phyloP scores from a whole-genome alignment of 2,329 filamentous ascomycete genomes.

The Botrytis fragariae region DNA sequence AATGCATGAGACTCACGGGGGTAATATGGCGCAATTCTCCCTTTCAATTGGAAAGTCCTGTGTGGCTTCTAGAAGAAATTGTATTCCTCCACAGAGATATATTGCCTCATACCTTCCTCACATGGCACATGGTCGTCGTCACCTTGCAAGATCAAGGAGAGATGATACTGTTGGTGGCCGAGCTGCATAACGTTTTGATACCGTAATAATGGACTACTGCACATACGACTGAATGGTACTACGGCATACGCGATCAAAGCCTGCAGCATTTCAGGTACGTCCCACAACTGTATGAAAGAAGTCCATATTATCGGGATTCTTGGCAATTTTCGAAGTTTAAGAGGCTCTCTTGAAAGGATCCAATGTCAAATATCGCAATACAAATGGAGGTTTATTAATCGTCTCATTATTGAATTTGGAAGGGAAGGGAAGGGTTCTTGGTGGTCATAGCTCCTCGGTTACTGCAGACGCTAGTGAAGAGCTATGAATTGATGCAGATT shows the following conservation, averaged over 20 bases:
- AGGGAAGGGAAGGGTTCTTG: not conserved
- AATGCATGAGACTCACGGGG: slow-evolving; percentile 18
- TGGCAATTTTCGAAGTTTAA: not conserved
- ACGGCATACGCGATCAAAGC: not conserved
- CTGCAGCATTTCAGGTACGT: not conserved
- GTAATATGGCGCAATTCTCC: slow-evolving; percentile 17
- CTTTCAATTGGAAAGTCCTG: slow-evolving; percentile 5
- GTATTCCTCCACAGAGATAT: not conserved
- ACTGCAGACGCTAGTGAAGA: slow-evolving; percentile 8
- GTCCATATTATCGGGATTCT: not conserved
- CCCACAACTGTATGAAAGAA: not conserved
- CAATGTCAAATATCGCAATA: not conserved
- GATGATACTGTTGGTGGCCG: not conserved
- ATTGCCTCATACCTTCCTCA: slow-evolving; percentile 2
- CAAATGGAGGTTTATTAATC: not conserved
- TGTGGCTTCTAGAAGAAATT: not conserved
- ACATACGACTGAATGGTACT: not conserved
- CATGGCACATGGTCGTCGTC: not conserved
- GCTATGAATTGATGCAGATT: not conserved
- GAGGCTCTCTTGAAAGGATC: not conserved
- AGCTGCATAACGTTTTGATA: not conserved
- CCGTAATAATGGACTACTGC: not conserved
- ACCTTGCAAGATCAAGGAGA: slow-evolving; percentile 6
- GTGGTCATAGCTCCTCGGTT: slow-evolving; percentile 13
- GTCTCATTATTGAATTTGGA: not conserved